Evolutionary conservation across 2,329 filamentous ascomycete species (phyloP), one percentile per base, ranked within the genome.

Genomic region (Colletotrichum tamarilloi): DNA sequence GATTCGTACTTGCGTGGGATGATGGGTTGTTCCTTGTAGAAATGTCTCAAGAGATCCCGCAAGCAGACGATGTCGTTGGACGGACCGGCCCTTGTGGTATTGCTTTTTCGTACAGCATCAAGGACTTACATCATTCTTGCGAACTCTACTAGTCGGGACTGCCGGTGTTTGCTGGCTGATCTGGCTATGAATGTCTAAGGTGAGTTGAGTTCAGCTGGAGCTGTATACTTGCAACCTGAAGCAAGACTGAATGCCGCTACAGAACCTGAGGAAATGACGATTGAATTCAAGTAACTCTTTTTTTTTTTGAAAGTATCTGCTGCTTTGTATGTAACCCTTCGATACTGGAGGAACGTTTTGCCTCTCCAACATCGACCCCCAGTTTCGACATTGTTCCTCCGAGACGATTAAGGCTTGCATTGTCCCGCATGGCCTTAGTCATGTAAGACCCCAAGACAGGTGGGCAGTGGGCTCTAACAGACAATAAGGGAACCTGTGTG

Each of bases 381-480:
- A 35, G 28, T 49, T 22, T 49, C 22, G 46, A 62, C 22, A 57
- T 62, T 62, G 32, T 46, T 63, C 30, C 62, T 67, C 42, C 42
- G 56, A 60, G 63, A 60, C 56, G 42, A 59, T 49, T 19, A 42
- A 71, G n/a, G 24, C 62, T 66, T 52, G 28, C 65, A 46, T 68
- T 68, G 58, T 68, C 28, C 35, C n/a, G 32, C 35, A 62, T 62
- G 57, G 49, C 35, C 56, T 52, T 53, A 64, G n/a, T 56, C 32
- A 65, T 24, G 24, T 24, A 19, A 58, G 16, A 42, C 28, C 28
- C 12, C 56, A 28, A n/a, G 26, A 28, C 14, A 28, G 14, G 11
- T 14, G n/a, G 53, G 53, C 4, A 28, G 14, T 28, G 5, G 53
- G 26, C 12, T 28, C 22, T 6, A 8, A 28, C 24, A 12, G 1